Evolutionary conservation across 768 basidiomycete species (phyloP), one percentile per base, ranked within the genome.

Genomic region (Galerina marginata): DNA sequence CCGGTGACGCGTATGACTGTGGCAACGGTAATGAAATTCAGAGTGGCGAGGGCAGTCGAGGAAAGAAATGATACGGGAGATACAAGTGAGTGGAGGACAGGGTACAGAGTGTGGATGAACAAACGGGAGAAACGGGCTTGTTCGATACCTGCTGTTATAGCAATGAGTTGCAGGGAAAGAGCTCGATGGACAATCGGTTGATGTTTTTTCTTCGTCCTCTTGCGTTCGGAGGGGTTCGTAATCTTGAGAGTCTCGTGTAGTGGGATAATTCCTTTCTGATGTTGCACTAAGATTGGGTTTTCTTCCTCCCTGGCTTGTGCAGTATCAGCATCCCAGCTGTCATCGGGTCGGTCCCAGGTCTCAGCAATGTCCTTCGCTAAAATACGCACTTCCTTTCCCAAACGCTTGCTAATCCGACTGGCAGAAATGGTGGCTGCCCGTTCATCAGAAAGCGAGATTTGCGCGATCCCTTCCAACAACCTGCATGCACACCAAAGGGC

Each of bases 1-100:
- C 86, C 0, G 93, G 83, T 3, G 93, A 91, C n/a, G 95, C 94
- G 67, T 95, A 96, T 4, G 91, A 93, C n/a, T 2, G 90, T 87
- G 54, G 85, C 80, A n/a, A 81, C 76, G 6, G 95, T 82, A 37
- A 96, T 83, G 60, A 82, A 87, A 59, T 83, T 73, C 55, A 99
- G 80, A 2, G 94, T 81, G 4, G 89, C 86, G 9, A 89, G 76
- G 1, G 90, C 96, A n/a, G 91, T 91, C 2, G 86, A 79, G 6
- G 90, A 88, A 6, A 96, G 77, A 68, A 89, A 82, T 2, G 85
- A 78, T 2, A 78, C 70, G 0, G 89, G 79, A 1, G 96, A 95
- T 36, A 95, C 87, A 46, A 96, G 77, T 15, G 93, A 93, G 54
- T 92, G 90, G 25, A 99, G 84, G 43, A 97, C 74, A 2, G 93